Evolutionary conservation across 73 alveolate species (phyloP).

Genomic region (Breviolum minutum): DNA sequence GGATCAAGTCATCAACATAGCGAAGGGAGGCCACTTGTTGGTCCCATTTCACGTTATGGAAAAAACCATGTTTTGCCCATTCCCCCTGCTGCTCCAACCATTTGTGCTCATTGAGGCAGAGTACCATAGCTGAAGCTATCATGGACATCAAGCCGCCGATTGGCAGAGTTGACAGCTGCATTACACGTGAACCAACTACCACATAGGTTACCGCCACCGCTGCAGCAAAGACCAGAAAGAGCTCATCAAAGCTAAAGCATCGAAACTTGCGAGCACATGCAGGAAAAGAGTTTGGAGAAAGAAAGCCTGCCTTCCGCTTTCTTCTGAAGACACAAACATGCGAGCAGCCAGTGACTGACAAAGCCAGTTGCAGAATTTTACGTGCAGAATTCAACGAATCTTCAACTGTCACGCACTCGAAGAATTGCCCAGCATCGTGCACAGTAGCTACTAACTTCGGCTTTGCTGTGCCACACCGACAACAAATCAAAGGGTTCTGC

Average conservation of each 20-base stretch:
- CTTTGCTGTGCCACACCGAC: conserved; percentile 1
- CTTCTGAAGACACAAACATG: conserved; percentile 15
- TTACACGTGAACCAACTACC: background rate
- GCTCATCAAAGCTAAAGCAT: conserved; percentile 2
- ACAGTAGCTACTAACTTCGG: conserved; percentile 22
- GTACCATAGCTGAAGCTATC: conserved; percentile 32
- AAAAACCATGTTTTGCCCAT: background rate
- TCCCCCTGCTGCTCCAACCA: too few species aligned
- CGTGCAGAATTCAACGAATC: conserved; percentile 16
- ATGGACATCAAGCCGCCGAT: conserved; percentile 59
- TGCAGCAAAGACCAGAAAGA: conserved; percentile 20
- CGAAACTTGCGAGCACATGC: background rate
- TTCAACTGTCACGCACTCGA: conserved; percentile 27
- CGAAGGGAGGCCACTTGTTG: conserved; percentile 21
- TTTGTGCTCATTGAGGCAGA: background rate
- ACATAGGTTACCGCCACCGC: conserved; percentile 17
- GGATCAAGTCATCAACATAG: conserved; percentile 33
- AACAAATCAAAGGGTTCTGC: background rate
- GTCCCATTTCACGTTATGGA: background rate
- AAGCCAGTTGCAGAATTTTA: background rate
- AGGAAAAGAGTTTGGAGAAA: background rate
- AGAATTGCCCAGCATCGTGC: conserved; percentile 64
- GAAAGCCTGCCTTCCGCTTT: background rate
- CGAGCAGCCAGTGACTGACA: background rate
- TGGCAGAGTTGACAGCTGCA: conserved; percentile 17